These are phyloP conservation scores for Leccinellum albellum DNA, from an alignment of 768 basidiomycete genomes.

Conservation along the genomic window DNA sequence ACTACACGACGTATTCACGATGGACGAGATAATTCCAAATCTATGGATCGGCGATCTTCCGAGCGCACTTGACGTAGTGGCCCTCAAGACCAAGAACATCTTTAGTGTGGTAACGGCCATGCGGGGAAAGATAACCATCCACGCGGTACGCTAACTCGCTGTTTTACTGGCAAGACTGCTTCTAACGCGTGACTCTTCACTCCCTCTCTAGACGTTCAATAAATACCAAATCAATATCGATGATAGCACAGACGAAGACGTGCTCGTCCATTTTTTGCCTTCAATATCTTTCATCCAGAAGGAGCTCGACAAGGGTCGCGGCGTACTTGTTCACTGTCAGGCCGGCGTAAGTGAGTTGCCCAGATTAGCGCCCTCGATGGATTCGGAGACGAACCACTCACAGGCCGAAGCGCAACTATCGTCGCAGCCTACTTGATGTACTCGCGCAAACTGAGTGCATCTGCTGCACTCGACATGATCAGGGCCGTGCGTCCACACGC, in stretches of 20 bases:
- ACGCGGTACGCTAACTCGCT: constrained; percentile 46
- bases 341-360: constrained; percentile 75
- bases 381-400: constrained; percentile 4
- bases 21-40: constrained; percentile 77
- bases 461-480: constrained; percentile 67
- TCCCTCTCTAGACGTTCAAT: constrained; percentile 60
- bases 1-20: constrained; percentile 23
- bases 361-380: background rate
- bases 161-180: background rate
- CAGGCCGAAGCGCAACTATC: constrained; percentile 81
- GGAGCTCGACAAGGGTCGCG: constrained; percentile 69
- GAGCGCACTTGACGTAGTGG: constrained; percentile 60
- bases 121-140: constrained; percentile 62
- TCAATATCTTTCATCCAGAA: constrained; percentile 81
- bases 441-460: constrained; percentile 50
- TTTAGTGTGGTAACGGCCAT: constrained; percentile 71
- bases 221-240: constrained; percentile 77
- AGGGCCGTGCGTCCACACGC: constrained; percentile 60
- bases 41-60: constrained; percentile 83
- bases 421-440: constrained; percentile 90
- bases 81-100: constrained; percentile 68
- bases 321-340: constrained; percentile 87
- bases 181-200: background rate
- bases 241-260: constrained; percentile 71
- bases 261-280: constrained; percentile 72